Percentiles rank a stretch among this genome's conserved stretches.
Evolutionary conservation across 495 filamentous ascomycete species (phyloP).

Genomic region (Podospora australis): DNA sequence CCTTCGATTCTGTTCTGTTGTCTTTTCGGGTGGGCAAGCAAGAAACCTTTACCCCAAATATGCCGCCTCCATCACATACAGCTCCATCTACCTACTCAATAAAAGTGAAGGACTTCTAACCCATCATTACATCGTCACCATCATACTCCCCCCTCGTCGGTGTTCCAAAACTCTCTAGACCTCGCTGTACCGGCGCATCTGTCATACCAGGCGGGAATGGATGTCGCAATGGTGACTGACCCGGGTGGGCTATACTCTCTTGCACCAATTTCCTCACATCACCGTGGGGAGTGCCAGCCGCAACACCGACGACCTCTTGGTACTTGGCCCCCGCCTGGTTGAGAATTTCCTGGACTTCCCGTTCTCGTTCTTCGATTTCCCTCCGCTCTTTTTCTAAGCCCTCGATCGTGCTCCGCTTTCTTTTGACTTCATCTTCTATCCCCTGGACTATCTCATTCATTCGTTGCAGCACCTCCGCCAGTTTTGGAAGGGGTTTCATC

Average conservation of each 20-base stretch:
- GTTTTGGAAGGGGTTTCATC: slow-evolving; percentile 51
- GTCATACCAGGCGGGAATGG: slow-evolving; percentile 23
- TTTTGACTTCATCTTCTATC: slow-evolving; percentile 28
- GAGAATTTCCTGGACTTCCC: slow-evolving; percentile 73
- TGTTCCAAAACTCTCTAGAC: slow-evolving; percentile 57
- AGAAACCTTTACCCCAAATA: too few relatives aligned
- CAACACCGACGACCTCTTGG: slow-evolving; percentile 34
- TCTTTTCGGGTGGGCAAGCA: too few relatives aligned
- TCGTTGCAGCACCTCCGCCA: slow-evolving; percentile 42
- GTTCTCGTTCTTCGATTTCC: slow-evolving; percentile 66
- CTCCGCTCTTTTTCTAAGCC: slow-evolving; percentile 33
- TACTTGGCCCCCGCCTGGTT: slow-evolving; percentile 79
- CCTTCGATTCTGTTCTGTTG: neutral
- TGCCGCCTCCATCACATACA: too few relatives aligned
- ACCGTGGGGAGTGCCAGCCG: slow-evolving; percentile 11
- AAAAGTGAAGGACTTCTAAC: neutral
- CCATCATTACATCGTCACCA: slow-evolving; percentile 21
- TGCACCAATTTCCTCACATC: slow-evolving; percentile 19
- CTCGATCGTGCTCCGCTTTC: slow-evolving; percentile 25
- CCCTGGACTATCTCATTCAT: slow-evolving; percentile 34
- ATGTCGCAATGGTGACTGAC: slow-evolving; percentile 26
- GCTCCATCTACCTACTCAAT: neutral
- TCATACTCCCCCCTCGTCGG: slow-evolving; percentile 43
- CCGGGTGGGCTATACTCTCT: neutral
- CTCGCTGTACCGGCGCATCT: slow-evolving; percentile 40